These are phyloP conservation scores for Suillus occidentalis DNA, from an alignment of 768 basidiomycete species.

Conservation along the genomic window DNA sequence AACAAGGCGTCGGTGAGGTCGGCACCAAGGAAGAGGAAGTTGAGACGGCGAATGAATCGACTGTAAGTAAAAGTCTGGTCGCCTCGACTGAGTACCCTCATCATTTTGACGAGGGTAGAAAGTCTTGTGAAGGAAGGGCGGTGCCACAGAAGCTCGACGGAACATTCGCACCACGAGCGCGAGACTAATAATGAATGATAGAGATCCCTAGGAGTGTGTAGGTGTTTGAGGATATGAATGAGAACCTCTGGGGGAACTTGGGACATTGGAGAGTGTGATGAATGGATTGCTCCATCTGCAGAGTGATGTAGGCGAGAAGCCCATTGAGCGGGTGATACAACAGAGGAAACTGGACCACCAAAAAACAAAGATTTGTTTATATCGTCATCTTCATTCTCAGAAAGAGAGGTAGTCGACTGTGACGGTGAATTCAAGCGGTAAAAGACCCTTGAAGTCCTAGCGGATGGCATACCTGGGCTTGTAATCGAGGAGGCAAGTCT, in stretches of 20 bases:
- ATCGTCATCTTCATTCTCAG: conserved; percentile 72
- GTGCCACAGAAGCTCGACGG: conserved; percentile 94
- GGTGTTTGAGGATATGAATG: conserved; percentile 86
- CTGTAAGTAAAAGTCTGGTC: conserved; percentile 86
- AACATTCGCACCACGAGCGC: conserved; percentile 92
- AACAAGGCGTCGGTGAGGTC: conserved; percentile 77
- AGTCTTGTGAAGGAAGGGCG: conserved; percentile 75
- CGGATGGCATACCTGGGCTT: conserved; percentile 16
- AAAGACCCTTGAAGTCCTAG: conserved; percentile 35
- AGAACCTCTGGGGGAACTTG: conserved; percentile 87
- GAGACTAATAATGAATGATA: conserved; percentile 77
- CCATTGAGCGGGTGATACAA: conserved; percentile 71
- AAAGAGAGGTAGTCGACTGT: conserved; percentile 79
- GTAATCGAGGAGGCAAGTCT: conserved; percentile 1
- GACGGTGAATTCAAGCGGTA: conserved; percentile 47
- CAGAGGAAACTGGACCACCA: conserved; percentile 36
- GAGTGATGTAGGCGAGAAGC: conserved; percentile 29
- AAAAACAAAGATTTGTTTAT: conserved; percentile 48
- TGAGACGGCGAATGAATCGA: conserved; percentile 85
- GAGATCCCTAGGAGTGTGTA: conserved; percentile 74
- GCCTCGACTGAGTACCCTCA: conserved; percentile 59
- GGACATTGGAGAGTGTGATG: conserved; percentile 56
- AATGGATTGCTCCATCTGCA: conserved; percentile 31
- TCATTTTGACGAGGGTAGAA: conserved; percentile 75
- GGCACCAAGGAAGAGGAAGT: conserved; percentile 72